phyloP scores from a whole-genome alignment of 305 asterid species.

The Striga hermonthica region DNA sequence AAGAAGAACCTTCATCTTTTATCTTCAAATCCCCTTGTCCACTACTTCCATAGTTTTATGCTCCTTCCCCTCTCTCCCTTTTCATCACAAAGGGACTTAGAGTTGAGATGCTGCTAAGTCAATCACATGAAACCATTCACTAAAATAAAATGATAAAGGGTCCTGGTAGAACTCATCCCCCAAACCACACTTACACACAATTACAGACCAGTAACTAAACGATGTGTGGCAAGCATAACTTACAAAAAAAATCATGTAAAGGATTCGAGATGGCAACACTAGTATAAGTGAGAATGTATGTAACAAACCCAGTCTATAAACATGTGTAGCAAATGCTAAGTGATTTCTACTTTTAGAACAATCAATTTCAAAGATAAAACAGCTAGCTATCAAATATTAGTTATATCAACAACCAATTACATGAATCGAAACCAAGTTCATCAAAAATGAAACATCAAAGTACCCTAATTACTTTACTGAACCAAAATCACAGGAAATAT shows the following conservation, averaged over 20 bases:
- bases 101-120: neutral
- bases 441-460: constrained; percentile 8
- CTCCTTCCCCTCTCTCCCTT: constrained; percentile 2
- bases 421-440: neutral
- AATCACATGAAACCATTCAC: neutral
- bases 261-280: neutral
- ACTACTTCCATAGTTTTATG: neutral
- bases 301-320: neutral
- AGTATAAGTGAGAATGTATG: neutral
- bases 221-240: too few species aligned
- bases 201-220: too few species aligned
- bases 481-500: constrained; percentile 4
- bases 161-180: too few species aligned
- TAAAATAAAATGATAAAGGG: too few species aligned
- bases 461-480: neutral
- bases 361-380: too few species aligned
- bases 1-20: too few species aligned
- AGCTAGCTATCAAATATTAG: neutral
- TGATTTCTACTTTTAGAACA: neutral
- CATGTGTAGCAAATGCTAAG: neutral
- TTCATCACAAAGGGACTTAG: neutral
- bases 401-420: constrained; percentile 20
- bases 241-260: too few species aligned
- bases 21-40: too few species aligned
- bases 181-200: too few species aligned